Base-by-base conservation (phyloP, 306 rosid species). In the Malus orientalis region DNA sequence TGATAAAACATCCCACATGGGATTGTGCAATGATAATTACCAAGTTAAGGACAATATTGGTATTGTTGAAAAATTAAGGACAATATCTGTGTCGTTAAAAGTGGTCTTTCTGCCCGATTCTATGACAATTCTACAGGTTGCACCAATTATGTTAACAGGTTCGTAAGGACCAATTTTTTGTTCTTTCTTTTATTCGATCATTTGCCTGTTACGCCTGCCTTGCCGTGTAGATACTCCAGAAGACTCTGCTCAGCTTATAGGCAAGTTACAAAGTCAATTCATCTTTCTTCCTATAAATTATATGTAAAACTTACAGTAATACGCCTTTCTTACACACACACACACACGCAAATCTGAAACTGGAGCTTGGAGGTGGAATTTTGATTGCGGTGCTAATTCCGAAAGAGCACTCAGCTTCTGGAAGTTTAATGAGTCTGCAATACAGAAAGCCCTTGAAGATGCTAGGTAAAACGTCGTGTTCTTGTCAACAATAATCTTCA, bases 321-420 rank as follows among this genome's bases (percentile, higher is more conserved):
- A 15, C 59, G 20, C 20, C 15, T 25, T 71, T 53, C 33, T 66
- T 63, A 60, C 55, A 27, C 29, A 27, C 29, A 27, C 29, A 22
- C 29, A 13, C 15, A 16, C 67, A 18, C 66, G 95, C 93, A 59
- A 92, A 80, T 84, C 49, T 25, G 79, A 89, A 83, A 59, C 97
- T 90, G 76, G 84, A 81, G 81, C 91, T 90, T 62, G 93, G 89
- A 84, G 82, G 88, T 51, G 96, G 98, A 74, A 80, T 94, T 80
- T 81, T 93, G 76, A 85, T 93, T 70, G 91, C 93, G 42, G 96
- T 91, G 83, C 98, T 96, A 59, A 92, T 94, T 82, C 98, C 96
- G 55, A 85, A 74, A 74, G 96, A 92, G 74, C 91, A 94, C 60
- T 80, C 91, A 1, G 77, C 95, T 67, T 87, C 97, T 61, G 98